These are phyloP conservation scores for Neonectria hederae DNA, from an alignment of 2,329 filamentous ascomycete genomes.

Conservation along the genomic window DNA sequence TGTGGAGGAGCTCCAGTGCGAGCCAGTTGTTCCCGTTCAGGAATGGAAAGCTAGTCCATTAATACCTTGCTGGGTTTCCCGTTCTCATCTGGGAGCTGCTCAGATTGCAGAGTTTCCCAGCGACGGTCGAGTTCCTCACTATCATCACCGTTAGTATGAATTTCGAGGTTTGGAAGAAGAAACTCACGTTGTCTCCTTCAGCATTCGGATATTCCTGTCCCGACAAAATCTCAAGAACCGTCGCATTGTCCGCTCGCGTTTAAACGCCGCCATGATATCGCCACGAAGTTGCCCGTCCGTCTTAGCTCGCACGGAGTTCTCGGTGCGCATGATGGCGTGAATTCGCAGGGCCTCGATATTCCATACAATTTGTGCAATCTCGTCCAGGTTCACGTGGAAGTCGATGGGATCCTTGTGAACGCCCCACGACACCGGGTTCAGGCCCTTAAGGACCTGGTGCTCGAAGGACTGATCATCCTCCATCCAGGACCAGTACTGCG, in stretches of 20 bases:
- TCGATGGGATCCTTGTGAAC: constrained; percentile 60
- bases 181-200: constrained; percentile 54
- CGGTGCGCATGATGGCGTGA: constrained; percentile 50
- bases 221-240: constrained; percentile 61
- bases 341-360: constrained; percentile 54
- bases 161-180: neutral
- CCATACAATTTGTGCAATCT: constrained; percentile 58
- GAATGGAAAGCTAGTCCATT: constrained; percentile 36
- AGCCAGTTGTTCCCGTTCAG: neutral
- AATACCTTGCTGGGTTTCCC: constrained; percentile 41
- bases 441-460: constrained; percentile 62
- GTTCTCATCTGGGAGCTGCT: constrained; percentile 41
- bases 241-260: constrained; percentile 61
- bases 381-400: constrained; percentile 59
- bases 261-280: constrained; percentile 62
- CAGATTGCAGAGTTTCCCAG: constrained; percentile 51
- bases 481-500: constrained; percentile 66
- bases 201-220: constrained; percentile 54
- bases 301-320: constrained; percentile 37
- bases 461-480: constrained; percentile 55
- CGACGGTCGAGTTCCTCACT: constrained; percentile 49
- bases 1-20: neutral
- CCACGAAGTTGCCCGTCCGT: constrained; percentile 51
- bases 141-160: constrained; percentile 27
- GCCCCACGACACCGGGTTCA: constrained; percentile 57